These are phyloP conservation scores for Rusavskia elegans DNA, from an alignment of 495 filamentous ascomycete species.

Conservation along the genomic window DNA sequence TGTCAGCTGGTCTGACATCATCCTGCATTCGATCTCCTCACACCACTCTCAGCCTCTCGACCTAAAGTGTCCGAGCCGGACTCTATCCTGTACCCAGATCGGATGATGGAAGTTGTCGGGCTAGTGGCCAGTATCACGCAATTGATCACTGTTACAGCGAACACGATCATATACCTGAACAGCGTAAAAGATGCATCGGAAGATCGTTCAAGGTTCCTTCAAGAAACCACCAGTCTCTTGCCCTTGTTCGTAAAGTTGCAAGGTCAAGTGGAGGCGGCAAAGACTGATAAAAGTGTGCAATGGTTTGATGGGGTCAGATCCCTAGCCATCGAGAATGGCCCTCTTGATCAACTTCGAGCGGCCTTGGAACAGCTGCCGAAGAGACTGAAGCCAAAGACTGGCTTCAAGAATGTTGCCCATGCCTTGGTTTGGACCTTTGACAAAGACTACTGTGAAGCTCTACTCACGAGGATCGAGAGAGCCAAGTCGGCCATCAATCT, in stretches of 20 bases:
- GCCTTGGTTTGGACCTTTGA: not conserved
- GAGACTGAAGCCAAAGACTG: not conserved
- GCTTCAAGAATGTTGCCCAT: not conserved
- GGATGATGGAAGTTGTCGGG: not conserved
- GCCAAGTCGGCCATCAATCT: not conserved
- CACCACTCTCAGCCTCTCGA: too few species aligned
- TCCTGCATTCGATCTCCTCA: too few species aligned
- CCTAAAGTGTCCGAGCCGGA: too few species aligned
- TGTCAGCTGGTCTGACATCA: too few species aligned
- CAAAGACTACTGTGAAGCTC: not conserved
- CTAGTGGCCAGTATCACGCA: not conserved
- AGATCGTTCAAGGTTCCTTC: not conserved
- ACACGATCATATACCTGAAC: not conserved
- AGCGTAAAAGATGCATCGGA: slow-evolving; percentile 1
- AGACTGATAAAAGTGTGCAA: not conserved
- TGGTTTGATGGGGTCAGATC: not conserved
- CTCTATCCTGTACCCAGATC: not conserved
- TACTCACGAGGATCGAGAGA: not conserved
- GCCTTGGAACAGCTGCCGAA: not conserved
- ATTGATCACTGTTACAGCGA: not conserved
- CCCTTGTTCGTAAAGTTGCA: not conserved
- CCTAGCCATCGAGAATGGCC: not conserved
- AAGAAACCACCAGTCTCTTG: slow-evolving; percentile 1
- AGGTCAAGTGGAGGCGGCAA: not conserved
- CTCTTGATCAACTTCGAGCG: slow-evolving; percentile 1